A percentile compares a stretch with the other conserved stretches of the same genome.
Evolutionary conservation across 176 grass and related monocot species (phyloP).

Genomic region (Eragrostis nindensis): DNA sequence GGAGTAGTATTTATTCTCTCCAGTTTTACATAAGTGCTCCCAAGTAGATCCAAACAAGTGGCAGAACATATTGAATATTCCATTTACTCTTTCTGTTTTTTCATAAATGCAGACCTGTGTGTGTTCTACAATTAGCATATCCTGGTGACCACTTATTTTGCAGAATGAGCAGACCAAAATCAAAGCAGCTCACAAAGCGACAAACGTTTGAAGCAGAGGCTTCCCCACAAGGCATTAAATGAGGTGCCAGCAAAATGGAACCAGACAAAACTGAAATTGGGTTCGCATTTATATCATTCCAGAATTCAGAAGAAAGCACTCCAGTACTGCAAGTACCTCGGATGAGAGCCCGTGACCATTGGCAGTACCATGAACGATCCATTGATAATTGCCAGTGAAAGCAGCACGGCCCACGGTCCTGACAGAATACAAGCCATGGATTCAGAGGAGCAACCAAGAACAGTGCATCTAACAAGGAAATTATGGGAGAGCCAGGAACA

Average conservation of each 20-base stretch:
- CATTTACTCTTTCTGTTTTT: background rate
- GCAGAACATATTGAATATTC: background rate
- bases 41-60: too few species aligned
- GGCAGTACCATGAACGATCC: slow-evolving; percentile 61
- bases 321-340: slow-evolving; percentile 52
- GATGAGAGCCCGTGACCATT: slow-evolving; percentile 54
- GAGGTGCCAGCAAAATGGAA: slow-evolving; percentile 48
- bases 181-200: slow-evolving; percentile 25
- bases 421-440: slow-evolving; percentile 36
- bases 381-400: slow-evolving; percentile 68
- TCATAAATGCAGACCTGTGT: background rate
- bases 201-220: slow-evolving; percentile 41
- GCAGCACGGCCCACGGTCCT: slow-evolving; percentile 75
- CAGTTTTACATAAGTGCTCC: background rate
- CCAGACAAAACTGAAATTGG: slow-evolving; percentile 49
- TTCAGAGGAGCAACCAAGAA: slow-evolving; percentile 14
- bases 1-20: background rate
- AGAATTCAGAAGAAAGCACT: slow-evolving; percentile 24
- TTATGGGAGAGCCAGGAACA: background rate
- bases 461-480: slow-evolving; percentile 10
- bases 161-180: slow-evolving; percentile 35
- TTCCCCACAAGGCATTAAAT: slow-evolving; percentile 46
- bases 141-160: slow-evolving; percentile 26
- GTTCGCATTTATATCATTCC: slow-evolving; percentile 42
- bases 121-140: slow-evolving; percentile 7